Evolutionary conservation across 164 flowering plant genomes (phyloP), one percentile per base, ranked within the genome.

Genomic region (Euptelea pleiosperma): DNA sequence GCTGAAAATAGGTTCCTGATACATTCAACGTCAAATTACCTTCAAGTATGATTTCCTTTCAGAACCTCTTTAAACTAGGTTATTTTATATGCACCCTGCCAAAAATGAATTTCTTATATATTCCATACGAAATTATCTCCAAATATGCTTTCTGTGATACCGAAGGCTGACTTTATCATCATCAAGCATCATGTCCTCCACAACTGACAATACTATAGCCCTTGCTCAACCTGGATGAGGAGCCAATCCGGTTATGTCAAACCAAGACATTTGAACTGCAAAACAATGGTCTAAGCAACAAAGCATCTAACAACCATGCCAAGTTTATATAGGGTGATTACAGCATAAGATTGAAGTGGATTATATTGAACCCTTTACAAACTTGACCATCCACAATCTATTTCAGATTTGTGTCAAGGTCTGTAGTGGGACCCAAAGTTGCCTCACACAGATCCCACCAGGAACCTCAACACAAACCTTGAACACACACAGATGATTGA

Each of bases 181-280:
- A 30, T 31, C 15, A 43, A 19, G 30, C n/a, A 22, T 22, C 3
- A 52, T 15, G 22, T 22, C 19, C 33, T 45, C 52, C 51, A 44
- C 41, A 43, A 10, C 51, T 18, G 25, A 28, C 37, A 42, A 31
- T 42, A 28, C 37, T 29, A 29, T 10, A 18, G 50, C 42, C 57
- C 42, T 36, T 54, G 57, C 44, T 57, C 35, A 57, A 42, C 26
- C 49, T 57, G 60, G 50, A n/a, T n/a, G 47, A 57, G 25, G 50
- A 57, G 3, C 37, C 60, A 43, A 18, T 57, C 49, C 36, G 29
- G 49, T 57, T 30, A 30, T 30, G 43, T 36, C 46, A 43, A 43
- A 57, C 50, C 30, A 57, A 1, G 47, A n/a, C 25, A 43, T 30
- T 14, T 19, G 15, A 43, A 30, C 24, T 8, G 24, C 19, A 14